These are phyloP conservation scores for Lodderomyces oxycetoniae DNA, from an alignment of 1,139 yeast genomes.

Conservation along the genomic window DNA sequence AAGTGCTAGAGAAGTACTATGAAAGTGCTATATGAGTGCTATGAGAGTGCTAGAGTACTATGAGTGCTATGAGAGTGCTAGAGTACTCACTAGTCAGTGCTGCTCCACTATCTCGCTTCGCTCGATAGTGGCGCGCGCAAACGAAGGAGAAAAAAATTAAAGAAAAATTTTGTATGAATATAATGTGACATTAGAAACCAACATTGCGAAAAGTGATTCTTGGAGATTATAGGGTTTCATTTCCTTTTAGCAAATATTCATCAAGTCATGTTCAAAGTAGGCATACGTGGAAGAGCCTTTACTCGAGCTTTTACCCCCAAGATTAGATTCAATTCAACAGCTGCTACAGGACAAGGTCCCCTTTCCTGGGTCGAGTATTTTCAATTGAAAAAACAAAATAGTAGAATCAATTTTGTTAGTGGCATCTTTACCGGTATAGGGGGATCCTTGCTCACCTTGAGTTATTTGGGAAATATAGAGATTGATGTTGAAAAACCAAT, in stretches of 20 bases:
- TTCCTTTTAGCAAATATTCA: neutral
- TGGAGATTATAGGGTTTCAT: too few species aligned
- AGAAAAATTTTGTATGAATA: too few species aligned
- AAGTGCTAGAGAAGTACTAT: too few species aligned
- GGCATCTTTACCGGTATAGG: slow-evolving; percentile 64
- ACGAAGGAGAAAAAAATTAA: too few species aligned
- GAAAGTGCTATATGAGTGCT: too few species aligned
- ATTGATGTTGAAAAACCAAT: slow-evolving; percentile 79
- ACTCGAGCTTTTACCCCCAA: slow-evolving; percentile 7
- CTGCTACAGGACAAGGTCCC: slow-evolving; percentile 6
- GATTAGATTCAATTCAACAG: slow-evolving; percentile 22
- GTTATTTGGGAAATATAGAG: slow-evolving; percentile 70
- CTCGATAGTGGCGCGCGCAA: too few species aligned
- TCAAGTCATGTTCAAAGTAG: slow-evolving; percentile 11
- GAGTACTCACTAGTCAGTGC: too few species aligned
- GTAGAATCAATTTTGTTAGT: slow-evolving; percentile 61
- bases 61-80: too few species aligned
- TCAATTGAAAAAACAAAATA: slow-evolving; percentile 67
- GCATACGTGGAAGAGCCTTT: slow-evolving; percentile 11
- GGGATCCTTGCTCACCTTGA: slow-evolving; percentile 72
- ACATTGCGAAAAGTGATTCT: too few species aligned
- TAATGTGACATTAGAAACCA: too few species aligned
- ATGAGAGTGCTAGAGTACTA: too few species aligned
- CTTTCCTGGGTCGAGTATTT: slow-evolving; percentile 79
- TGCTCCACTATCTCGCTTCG: too few species aligned